Evolutionary conservation across 1,139 yeast genomes (phyloP).

Genomic region (Geotrichum bryndzae): DNA sequence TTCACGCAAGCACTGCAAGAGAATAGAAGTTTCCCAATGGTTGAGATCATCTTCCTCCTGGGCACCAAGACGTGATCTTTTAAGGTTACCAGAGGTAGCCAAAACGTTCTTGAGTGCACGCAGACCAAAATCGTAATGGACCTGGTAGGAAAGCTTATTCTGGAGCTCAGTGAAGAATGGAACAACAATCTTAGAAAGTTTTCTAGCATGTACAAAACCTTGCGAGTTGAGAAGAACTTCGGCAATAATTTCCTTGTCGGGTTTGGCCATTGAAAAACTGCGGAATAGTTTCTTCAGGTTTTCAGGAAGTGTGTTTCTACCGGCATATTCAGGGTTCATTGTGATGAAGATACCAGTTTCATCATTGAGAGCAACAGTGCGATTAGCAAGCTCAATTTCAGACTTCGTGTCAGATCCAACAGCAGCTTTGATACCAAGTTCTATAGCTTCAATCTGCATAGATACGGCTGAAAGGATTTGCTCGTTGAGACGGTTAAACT

Average conservation of each 20-base stretch:
- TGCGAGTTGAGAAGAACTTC: slow-evolving; percentile 68
- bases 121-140: slow-evolving; percentile 87
- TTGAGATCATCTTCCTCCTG: slow-evolving; percentile 28
- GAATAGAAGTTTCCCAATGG: slow-evolving; percentile 39
- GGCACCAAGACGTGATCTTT: slow-evolving; percentile 27
- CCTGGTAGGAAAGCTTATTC: slow-evolving; percentile 44
- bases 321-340: slow-evolving; percentile 86
- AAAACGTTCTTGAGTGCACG: slow-evolving; percentile 70
- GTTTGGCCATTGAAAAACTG: slow-evolving; percentile 65
- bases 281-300: slow-evolving; percentile 76
- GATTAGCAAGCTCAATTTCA: slow-evolving; percentile 48
- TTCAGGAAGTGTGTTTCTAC: slow-evolving; percentile 78
- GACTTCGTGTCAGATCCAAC: slow-evolving; percentile 14
- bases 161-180: slow-evolving; percentile 49
- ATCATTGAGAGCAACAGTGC: slow-evolving; percentile 39
- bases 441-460: slow-evolving; percentile 71
- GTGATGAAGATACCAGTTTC: slow-evolving; percentile 75
- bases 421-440: slow-evolving; percentile 33
- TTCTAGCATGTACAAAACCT: slow-evolving; percentile 52
- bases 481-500: slow-evolving; percentile 75
- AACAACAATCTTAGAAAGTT: slow-evolving; percentile 48
- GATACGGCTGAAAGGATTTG: slow-evolving; percentile 78
- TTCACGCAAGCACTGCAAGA: slow-evolving; percentile 51
- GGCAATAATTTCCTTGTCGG: slow-evolving; percentile 65
- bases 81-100: slow-evolving; percentile 51